Evolutionary conservation across 208 protist genomes (phyloP), one percentile per base, ranked within the genome.

Genomic region (Leishmania tarentolae): DNA sequence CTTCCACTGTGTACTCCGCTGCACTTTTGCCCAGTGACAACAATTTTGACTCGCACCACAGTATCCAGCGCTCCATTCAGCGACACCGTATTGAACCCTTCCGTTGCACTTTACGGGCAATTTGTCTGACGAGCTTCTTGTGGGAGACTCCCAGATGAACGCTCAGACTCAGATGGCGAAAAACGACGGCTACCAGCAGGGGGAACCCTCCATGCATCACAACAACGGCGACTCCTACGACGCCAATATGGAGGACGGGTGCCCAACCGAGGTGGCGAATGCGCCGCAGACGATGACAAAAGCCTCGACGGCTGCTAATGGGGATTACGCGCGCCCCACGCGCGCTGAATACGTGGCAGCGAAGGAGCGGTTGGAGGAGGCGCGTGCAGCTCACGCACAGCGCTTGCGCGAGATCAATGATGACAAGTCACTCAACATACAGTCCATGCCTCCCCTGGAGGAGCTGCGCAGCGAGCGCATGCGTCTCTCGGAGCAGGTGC

Each of bases 391-490:
- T 11, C 68, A 89, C n/a, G 65, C 89, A 11, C 66, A 71, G 53
- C 89, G 87, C 35, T 63, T 90, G 28, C 53, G 56, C 15, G 66
- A 86, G 31, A 79, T 88, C 50, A 76, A 89, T 11, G 69, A 86
- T 35, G 78, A 80, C 52, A 56, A 83, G 68, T 70, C 84, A 6
- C 37, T 79, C 21, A 68, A 80, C 6, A 47, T 73, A 21, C 52
- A 76, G 46, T 44, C 76, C 21, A 83, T 96, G 74, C 91, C 90
- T 0, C 81, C 87, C 15, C 78, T 96, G 63, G 84, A 93, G 72
- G 87, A 82, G 57, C 87, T 96, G 69, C 83, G 81, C 11, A 75
- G 80, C 61, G 90, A 94, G 83, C 90, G 92, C 7, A 77, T 86
- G 65, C 80, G 82, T 7, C 86, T 97, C 8, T 80, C 82, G 13